Base-by-base conservation (phyloP, 1,284 basidiomycete species). In the Austroboletus niveus region DNA sequence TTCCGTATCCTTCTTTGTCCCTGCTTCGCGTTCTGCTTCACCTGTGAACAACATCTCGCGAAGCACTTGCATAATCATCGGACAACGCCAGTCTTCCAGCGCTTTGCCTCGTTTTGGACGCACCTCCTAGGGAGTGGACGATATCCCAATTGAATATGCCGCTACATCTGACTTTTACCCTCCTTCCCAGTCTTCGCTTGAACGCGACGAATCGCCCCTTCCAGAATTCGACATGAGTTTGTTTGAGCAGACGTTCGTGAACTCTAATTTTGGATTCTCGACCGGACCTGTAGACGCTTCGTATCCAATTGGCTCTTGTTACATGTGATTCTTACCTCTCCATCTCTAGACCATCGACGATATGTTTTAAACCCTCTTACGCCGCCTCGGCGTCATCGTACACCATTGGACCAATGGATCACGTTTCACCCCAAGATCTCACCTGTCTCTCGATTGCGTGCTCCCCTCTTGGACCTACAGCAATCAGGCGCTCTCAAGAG, bases 41-140 rank as follows among this genome's bases (percentile, higher is more conserved):
- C 77, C 79, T 9, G 68, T 77, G 4, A 52, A 66, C 54, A 72
- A 73, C 54, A 75, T 78, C 54, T 73, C 77, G 8, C 71, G 72
- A 14, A 69, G 67, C 17, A 67, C 72, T 42, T 69, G 75, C 15
- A 61, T 69, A 58, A 54, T 72, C 50, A 50, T 71, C 20, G 71
- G 72, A 1, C 69, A 71, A 32, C 61, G 68, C 22, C 58, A 68
- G 1, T 65, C 69, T 1, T 72, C 68, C 0, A 68, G 65, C 43
- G 61, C 69, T 55, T 40, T 58, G 35, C 66, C 68, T 20, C 42
- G 62, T 14, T 57, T 68, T 3, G 56, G 61, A 2, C 57, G 56
- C 12, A 58, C 57, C 20, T 59, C 57, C 2, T 63, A 57, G 61
- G 64, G 70, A 5, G 60, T 66, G 38, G 53, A 62, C 8, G 53